Evolutionary conservation across 768 basidiomycete species (phyloP).

Genomic region (Tylopilus vinaceipallidus): DNA sequence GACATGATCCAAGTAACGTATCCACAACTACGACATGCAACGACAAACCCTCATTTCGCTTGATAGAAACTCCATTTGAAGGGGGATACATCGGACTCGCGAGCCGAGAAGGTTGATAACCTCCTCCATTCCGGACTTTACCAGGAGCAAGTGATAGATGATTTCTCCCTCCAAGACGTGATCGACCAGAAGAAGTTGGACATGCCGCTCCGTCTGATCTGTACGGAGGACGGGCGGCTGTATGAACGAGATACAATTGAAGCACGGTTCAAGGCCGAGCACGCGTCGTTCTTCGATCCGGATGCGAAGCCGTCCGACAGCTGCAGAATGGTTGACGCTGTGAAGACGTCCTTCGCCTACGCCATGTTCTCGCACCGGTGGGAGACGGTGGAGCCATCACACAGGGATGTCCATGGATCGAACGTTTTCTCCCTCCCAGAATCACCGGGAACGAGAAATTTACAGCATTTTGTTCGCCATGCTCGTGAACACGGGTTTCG

Average conservation of each 20-base stretch:
- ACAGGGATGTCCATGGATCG: constrained; percentile 13
- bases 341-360: constrained; percentile 18
- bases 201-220: constrained; percentile 27
- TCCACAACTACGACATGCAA: no score
- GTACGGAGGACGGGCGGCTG: constrained; percentile 24
- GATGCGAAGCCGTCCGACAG: not conserved
- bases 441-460: constrained; percentile 11
- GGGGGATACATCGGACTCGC: no score
- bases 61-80: no score
- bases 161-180: constrained; percentile 13
- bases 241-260: constrained; percentile 20
- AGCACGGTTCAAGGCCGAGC: constrained; percentile 14
- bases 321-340: constrained; percentile 2
- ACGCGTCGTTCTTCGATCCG: constrained; percentile 11
- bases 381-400: constrained; percentile 15
- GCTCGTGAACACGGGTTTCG: constrained; percentile 20
- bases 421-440: constrained; percentile 16
- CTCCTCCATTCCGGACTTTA: no score
- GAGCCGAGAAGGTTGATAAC: no score
- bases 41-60: no score
- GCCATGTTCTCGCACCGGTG: constrained; percentile 28
- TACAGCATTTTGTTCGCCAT: constrained; percentile 18
- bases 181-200: constrained; percentile 13
- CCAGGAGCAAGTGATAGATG: not conserved
- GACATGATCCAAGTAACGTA: no score